Percentiles rank a stretch among this genome's conserved stretches.
Evolutionary conservation across 306 rosid species (phyloP).

Genomic region (Quercus engelmannii): DNA sequence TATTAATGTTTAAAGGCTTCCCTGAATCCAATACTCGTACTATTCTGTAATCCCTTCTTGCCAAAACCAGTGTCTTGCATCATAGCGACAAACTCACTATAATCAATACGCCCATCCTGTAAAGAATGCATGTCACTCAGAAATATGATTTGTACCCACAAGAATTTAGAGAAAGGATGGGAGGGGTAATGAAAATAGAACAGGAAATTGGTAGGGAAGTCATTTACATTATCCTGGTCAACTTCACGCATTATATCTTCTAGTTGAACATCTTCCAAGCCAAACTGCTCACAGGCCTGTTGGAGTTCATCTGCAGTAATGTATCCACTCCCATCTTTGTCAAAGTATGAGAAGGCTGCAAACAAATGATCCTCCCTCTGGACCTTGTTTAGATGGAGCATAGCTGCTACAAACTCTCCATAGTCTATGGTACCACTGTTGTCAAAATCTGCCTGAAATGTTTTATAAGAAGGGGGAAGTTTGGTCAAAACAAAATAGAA

Average conservation of each 20-base stretch:
- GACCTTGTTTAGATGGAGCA: constrained; percentile 86
- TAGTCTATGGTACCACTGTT: constrained; percentile 97
- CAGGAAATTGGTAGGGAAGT: neutral
- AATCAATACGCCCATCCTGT: constrained; percentile 98
- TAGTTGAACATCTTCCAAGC: constrained; percentile 57
- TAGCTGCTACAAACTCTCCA: constrained; percentile 91
- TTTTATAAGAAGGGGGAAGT: constrained; percentile 6
- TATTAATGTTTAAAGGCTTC: constrained; percentile 33
- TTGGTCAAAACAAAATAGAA: constrained; percentile 8
- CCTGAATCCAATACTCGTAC: constrained; percentile 31
- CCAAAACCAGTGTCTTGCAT: constrained; percentile 84
- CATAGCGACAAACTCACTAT: constrained; percentile 89
- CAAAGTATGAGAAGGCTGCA: constrained; percentile 86
- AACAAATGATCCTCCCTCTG: constrained; percentile 87
- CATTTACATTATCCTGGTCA: constrained; percentile 77
- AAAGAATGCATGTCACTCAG: constrained; percentile 28
- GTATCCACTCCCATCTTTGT: constrained; percentile 94
- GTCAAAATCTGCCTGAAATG: constrained; percentile 78
- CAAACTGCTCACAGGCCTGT: constrained; percentile 77
- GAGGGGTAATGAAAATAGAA: neutral
- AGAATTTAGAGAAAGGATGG: neutral
- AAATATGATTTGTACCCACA: neutral
- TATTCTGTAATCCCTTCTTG: constrained; percentile 31
- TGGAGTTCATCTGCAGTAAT: constrained; percentile 91
- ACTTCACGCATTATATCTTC: constrained; percentile 81